Evolutionary conservation across 169 alveolate genomes (phyloP).

Genomic region (Plasmodium vinckei): DNA sequence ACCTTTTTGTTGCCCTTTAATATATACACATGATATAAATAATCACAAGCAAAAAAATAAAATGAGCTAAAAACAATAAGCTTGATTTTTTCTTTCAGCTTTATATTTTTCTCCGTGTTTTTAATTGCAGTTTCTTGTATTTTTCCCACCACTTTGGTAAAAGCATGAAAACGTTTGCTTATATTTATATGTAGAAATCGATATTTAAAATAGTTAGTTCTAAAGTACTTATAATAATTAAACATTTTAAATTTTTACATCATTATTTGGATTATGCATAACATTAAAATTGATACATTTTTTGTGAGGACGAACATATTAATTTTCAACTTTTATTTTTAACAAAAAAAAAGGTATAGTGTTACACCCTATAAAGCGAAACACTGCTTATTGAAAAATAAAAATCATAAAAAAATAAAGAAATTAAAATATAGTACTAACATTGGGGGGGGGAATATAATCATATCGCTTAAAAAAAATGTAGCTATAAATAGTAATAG

Average conservation of each 20-base stretch:
- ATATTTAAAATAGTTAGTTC: slow-evolving; percentile 17
- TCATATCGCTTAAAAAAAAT: no score
- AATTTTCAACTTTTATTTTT: background rate
- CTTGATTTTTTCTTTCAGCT: slow-evolving; percentile 65
- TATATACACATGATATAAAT: slow-evolving; percentile 58
- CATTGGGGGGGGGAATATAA: no score
- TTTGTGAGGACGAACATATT: no score
- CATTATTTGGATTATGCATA: background rate
- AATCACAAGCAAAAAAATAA: slow-evolving; percentile 60
- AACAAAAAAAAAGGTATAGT: background rate
- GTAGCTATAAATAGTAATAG: no score
- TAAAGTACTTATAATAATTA: slow-evolving; percentile 14
- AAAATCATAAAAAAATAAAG: background rate
- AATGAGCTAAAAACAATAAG: slow-evolving; percentile 68
- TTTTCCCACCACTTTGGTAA: background rate
- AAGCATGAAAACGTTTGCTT: slow-evolving; percentile 24
- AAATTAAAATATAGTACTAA: background rate
- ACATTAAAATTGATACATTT: no score
- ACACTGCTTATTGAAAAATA: background rate
- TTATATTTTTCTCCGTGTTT: slow-evolving; percentile 34
- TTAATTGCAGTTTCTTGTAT: slow-evolving; percentile 17
- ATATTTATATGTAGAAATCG: slow-evolving; percentile 11
- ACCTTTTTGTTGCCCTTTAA: slow-evolving; percentile 11
- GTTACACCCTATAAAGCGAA: background rate
- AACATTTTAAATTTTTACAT: slow-evolving; percentile 28